Evolutionary conservation across 768 basidiomycete genomes (phyloP).

Genomic region (Kwoniella heveanensis): DNA sequence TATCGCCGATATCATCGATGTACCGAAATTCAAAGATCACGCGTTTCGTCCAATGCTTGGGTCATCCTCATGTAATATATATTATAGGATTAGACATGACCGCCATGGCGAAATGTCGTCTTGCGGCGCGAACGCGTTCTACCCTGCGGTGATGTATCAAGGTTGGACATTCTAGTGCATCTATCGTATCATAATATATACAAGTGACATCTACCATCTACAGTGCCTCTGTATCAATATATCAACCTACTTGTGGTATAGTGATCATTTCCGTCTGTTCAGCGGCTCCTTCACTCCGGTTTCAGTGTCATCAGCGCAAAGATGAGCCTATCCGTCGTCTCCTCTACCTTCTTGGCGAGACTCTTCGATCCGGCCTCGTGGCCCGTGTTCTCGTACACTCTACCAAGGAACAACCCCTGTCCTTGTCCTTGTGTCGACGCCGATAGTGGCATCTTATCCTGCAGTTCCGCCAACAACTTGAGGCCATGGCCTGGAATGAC

Average conservation of each 20-base stretch:
- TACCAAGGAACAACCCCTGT: slow-evolving; percentile 5
- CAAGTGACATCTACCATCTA: too few species aligned
- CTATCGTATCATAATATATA: too few species aligned
- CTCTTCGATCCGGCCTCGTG: slow-evolving; percentile 18
- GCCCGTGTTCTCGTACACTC: slow-evolving; percentile 20
- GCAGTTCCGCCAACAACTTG: slow-evolving; percentile 20
- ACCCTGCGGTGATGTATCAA: too few species aligned
- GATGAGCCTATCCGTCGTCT: slow-evolving; percentile 21
- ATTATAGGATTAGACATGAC: too few species aligned
- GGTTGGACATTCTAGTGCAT: too few species aligned
- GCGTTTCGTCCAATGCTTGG: too few species aligned
- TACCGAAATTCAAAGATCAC: too few species aligned
- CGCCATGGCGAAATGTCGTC: too few species aligned
- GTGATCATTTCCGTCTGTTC: neutral
- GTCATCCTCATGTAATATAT: too few species aligned
- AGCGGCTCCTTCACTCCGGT: neutral
- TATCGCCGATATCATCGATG: slow-evolving; percentile 8
- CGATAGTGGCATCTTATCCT: slow-evolving; percentile 5
- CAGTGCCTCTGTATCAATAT: too few species aligned
- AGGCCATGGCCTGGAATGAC: slow-evolving; percentile 23
- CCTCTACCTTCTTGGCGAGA: slow-evolving; percentile 24
- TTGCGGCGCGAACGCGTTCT: too few species aligned
- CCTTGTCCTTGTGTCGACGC: neutral
- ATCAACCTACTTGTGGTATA: too few species aligned
- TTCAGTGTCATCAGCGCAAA: slow-evolving; percentile 18